Percentiles rank a stretch among this genome's conserved stretches.
Evolutionary conservation across 768 basidiomycete genomes (phyloP).

Genomic region (Tulasnella sp.): DNA sequence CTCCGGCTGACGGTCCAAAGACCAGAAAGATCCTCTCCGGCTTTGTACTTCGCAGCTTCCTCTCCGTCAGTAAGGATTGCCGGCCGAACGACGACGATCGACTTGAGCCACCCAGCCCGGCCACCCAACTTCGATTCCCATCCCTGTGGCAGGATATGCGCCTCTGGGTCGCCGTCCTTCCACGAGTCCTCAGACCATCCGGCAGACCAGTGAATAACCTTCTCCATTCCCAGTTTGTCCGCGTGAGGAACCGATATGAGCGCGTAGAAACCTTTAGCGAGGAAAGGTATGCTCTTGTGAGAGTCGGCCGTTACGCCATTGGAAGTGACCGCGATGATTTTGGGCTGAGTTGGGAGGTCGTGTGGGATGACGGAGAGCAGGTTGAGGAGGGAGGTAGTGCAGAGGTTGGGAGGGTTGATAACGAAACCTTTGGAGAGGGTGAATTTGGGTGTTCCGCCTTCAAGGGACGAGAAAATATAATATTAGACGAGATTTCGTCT

Average conservation of each 20-base stretch:
- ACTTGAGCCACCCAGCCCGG: constrained; percentile 16
- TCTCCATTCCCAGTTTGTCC: constrained; percentile 67
- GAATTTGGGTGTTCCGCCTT: constrained; percentile 57
- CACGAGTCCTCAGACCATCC: neutral
- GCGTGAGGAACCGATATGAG: constrained; percentile 53
- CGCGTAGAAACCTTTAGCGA: constrained; percentile 55
- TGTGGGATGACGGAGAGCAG: constrained; percentile 43
- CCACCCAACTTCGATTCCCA: neutral
- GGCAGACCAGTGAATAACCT: constrained; percentile 37
- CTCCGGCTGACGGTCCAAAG: neutral
- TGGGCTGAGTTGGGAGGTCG: constrained; percentile 44
- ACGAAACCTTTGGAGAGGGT: constrained; percentile 53
- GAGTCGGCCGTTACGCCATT: constrained; percentile 55
- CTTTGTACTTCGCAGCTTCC: neutral
- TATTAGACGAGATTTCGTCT: neutral
- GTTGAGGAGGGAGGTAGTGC: constrained; percentile 61
- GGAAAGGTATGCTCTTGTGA: constrained; percentile 52
- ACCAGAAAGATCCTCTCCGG: neutral
- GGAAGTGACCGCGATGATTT: constrained; percentile 59
- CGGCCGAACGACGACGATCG: neutral
- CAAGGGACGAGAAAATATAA: neutral
- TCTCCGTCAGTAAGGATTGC: constrained; percentile 8
- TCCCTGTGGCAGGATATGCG: neutral
- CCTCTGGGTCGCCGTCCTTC: neutral
- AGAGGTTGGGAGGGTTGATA: constrained; percentile 58